Evolutionary conservation across 345 rosid species (phyloP).

Genomic region (Schrenkiella parvula): DNA sequence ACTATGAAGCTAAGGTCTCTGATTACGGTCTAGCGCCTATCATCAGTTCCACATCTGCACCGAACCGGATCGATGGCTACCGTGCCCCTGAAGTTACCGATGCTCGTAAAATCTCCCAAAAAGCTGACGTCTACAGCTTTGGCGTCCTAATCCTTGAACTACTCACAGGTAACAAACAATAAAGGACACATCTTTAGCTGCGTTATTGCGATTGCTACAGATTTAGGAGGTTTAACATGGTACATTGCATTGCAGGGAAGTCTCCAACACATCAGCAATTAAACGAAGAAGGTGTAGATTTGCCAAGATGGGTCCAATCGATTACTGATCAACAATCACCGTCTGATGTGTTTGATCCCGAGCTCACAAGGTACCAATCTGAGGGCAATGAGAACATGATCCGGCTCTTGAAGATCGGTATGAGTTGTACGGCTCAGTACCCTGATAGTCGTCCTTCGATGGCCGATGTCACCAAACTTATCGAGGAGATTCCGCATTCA

Average conservation of each 20-base stretch:
- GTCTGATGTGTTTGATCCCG: conserved; percentile 67
- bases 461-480: conserved; percentile 56
- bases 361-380: conserved; percentile 72
- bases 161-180: conserved; percentile 48
- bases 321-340: conserved; percentile 60
- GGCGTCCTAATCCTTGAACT: conserved; percentile 82
- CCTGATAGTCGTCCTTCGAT: conserved; percentile 84
- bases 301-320: conserved; percentile 89
- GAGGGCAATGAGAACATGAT: conserved; percentile 69
- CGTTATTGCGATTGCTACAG: not conserved
- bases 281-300: conserved; percentile 81
- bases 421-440: conserved; percentile 68
- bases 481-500: conserved; percentile 57
- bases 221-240: not conserved
- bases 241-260: conserved; percentile 43
- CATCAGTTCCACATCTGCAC: conserved; percentile 62
- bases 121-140: conserved; percentile 88
- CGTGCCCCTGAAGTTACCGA: conserved; percentile 90
- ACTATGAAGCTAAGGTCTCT: conserved; percentile 70
- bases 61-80: conserved; percentile 77
- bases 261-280: conserved; percentile 62
- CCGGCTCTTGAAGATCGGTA: conserved; percentile 67
- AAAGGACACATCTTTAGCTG: not conserved
- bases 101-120: conserved; percentile 69
- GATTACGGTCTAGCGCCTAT: conserved; percentile 85